phyloP scores from a whole-genome alignment of 768 basidiomycete genomes.

The Xerocomellus intermedius region DNA sequence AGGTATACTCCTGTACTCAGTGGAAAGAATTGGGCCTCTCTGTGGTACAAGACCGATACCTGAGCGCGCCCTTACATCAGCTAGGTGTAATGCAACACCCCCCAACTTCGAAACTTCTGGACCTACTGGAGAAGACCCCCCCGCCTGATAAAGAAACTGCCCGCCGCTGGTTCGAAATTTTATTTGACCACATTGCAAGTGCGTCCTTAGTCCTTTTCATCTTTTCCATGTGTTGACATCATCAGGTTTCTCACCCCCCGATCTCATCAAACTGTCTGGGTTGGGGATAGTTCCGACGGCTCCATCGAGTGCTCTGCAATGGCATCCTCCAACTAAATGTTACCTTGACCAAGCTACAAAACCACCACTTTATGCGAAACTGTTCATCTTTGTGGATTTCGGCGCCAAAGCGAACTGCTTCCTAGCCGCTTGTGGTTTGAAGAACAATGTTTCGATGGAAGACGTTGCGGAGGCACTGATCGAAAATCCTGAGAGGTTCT shows the following conservation, averaged over 20 bases:
- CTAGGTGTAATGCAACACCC: constrained; percentile 68
- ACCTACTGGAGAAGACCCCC: constrained; percentile 51
- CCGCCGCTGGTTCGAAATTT: constrained; percentile 56
- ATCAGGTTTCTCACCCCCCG: constrained; percentile 49
- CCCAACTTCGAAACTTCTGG: constrained; percentile 51
- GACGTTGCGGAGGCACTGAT: constrained; percentile 69
- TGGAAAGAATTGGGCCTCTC: constrained; percentile 72
- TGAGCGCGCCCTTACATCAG: constrained; percentile 49
- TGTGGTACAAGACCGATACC: constrained; percentile 51
- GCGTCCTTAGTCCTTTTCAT: constrained; percentile 12
- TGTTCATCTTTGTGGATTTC: constrained; percentile 86
- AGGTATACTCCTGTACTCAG: constrained; percentile 67
- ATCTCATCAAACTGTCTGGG: constrained; percentile 54
- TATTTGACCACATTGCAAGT: constrained; percentile 61
- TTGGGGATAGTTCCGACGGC: constrained; percentile 62
- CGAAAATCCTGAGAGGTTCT: constrained; percentile 63
- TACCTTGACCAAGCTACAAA: constrained; percentile 51
- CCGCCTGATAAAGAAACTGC: constrained; percentile 53
- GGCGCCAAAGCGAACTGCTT: constrained; percentile 76
- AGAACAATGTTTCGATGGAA: constrained; percentile 75
- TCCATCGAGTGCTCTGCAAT: constrained; percentile 30
- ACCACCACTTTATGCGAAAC: constrained; percentile 62
- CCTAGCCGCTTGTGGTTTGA: constrained; percentile 78
- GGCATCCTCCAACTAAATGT: constrained; percentile 58
- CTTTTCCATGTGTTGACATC: not conserved